These are phyloP conservation scores for Pseudonectria foliicola DNA, from an alignment of 2,329 filamentous ascomycete genomes.

Conservation along the genomic window DNA sequence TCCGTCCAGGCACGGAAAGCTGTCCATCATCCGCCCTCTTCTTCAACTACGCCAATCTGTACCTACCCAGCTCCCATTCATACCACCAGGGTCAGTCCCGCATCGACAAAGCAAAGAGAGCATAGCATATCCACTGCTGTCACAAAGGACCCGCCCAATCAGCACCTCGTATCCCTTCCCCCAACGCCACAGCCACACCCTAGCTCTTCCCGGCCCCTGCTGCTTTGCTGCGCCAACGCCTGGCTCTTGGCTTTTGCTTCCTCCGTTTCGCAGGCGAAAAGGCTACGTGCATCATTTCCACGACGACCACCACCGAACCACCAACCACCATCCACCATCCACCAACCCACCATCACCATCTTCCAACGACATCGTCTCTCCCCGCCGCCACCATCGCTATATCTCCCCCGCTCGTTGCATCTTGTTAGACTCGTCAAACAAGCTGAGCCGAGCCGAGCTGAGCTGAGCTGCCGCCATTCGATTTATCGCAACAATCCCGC, in stretches of 20 bases:
- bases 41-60: no score
- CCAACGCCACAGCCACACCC: not conserved
- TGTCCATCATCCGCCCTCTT: no score
- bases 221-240: conserved; percentile 18
- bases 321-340: conserved; percentile 10
- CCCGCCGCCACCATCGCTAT: conserved; percentile 4
- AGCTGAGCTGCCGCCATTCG: no score
- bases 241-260: conserved; percentile 23
- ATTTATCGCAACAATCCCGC: no score
- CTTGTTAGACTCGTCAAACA: no score
- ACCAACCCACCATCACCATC: conserved; percentile 14
- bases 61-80: no score
- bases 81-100: no score
- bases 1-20: no score
- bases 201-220: conserved; percentile 6
- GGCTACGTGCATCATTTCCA: conserved; percentile 28
- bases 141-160: conserved; percentile 7
- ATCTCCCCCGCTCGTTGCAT: no score
- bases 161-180: conserved; percentile 4
- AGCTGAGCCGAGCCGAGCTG: no score
- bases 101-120: no score
- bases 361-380: conserved; percentile 10
- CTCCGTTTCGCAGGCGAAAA: conserved; percentile 15
- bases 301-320: conserved; percentile 13
- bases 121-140: conserved; percentile 2